A percentile compares a stretch with the other conserved stretches of the same genome.
Conservation (phyloP, 345 rosid species). For the Rubroshorea leprosula region DNA sequence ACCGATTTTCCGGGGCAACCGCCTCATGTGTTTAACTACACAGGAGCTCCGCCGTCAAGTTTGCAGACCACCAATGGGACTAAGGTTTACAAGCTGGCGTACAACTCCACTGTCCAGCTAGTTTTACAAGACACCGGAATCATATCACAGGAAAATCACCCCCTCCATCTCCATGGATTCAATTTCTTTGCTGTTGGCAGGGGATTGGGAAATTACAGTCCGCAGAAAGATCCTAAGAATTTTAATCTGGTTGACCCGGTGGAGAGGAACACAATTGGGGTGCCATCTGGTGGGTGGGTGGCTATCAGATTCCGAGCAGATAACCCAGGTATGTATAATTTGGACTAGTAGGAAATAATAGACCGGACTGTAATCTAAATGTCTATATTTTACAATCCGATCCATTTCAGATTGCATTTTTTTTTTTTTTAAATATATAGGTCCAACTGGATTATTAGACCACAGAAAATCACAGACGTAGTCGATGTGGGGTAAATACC, state of each 20-base stretch:
- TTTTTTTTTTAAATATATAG: too few species aligned
- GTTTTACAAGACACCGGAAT: slow-evolving; percentile 84
- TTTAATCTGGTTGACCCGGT: slow-evolving; percentile 87
- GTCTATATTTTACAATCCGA: too few species aligned
- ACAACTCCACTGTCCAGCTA: slow-evolving; percentile 70
- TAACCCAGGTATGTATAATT: too few species aligned
- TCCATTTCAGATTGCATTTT: too few species aligned
- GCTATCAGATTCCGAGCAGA: slow-evolving; percentile 80
- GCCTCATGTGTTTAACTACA: slow-evolving; percentile 34
- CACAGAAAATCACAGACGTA: too few species aligned
- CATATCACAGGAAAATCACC: slow-evolving; percentile 77
- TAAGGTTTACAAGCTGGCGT: slow-evolving; percentile 51
- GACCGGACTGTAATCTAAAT: too few species aligned
- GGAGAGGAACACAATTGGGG: slow-evolving; percentile 88
- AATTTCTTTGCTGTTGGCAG: slow-evolving; percentile 74
- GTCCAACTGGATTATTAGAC: too few species aligned
- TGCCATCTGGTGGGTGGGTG: slow-evolving; percentile 89
- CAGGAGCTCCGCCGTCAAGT: slow-evolving; percentile 51
- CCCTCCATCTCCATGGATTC: slow-evolving; percentile 80
- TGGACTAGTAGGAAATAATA: too few species aligned
- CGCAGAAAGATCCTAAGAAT: slow-evolving; percentile 48
- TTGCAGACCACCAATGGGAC: slow-evolving; percentile 53
- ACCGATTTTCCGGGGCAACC: slow-evolving; percentile 71
- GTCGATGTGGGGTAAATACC: too few species aligned
- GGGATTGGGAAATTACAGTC: slow-evolving; percentile 69